phyloP scores from a whole-genome alignment of 2,329 filamentous ascomycete genomes.

The Amauroascus niger region DNA sequence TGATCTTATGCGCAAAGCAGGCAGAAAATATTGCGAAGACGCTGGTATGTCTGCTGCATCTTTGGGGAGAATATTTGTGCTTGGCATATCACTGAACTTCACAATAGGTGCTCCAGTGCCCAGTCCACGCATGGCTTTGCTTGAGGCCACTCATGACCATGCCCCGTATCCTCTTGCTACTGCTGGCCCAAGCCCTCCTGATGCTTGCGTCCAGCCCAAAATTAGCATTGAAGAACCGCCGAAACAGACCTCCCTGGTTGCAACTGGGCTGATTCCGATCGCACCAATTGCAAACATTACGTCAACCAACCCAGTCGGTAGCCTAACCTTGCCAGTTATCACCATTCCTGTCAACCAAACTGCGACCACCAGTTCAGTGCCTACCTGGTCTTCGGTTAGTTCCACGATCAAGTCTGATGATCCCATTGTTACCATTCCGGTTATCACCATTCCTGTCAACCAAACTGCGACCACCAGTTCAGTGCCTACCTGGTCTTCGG shows the following conservation, averaged over 20 bases:
- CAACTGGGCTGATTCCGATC: not conserved
- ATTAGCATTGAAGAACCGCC: not conserved
- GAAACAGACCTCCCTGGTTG: not conserved
- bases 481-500: not conserved
- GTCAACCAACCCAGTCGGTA: not conserved
- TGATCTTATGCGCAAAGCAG: slow-evolving; percentile 9
- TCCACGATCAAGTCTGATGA: not conserved
- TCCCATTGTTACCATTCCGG: not conserved
- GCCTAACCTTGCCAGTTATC: not conserved
- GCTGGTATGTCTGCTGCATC: slow-evolving; percentile 3
- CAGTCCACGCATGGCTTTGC: not conserved
- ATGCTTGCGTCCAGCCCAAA: not conserved
- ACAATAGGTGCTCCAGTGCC: not conserved
- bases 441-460: not conserved
- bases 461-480: not conserved
- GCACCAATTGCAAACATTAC: not conserved
- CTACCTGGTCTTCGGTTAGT: not conserved
- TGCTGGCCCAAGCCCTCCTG: not conserved
- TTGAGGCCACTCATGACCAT: not conserved
- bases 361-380: not conserved
- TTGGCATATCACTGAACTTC: not conserved
- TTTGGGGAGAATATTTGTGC: too few relatives aligned
- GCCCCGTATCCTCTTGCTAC: not conserved
- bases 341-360: not conserved
- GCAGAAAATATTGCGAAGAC: slow-evolving; percentile 11